A percentile compares a stretch with the other conserved stretches of the same genome.
phyloP scores from a whole-genome alignment of 805 yeast genomes.

The Torulaspora indica region DNA sequence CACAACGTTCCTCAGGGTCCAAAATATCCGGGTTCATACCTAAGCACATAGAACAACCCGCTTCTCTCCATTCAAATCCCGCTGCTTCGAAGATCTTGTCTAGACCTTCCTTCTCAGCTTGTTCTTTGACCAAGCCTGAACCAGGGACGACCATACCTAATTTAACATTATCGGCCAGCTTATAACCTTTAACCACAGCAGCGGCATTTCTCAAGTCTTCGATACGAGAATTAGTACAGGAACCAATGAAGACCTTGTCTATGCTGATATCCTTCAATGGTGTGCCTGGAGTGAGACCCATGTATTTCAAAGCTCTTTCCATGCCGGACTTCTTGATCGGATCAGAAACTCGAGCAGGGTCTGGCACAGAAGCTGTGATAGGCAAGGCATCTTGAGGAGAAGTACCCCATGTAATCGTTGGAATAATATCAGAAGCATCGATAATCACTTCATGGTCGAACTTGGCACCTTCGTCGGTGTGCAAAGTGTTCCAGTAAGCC shows the following conservation, averaged over 20 bases:
- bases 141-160: conserved; percentile 95
- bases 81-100: conserved; percentile 87
- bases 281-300: conserved; percentile 83
- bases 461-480: conserved; percentile 83
- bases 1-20: conserved; percentile 94
- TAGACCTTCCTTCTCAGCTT: conserved; percentile 93
- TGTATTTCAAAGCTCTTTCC: conserved; percentile 86
- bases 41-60: conserved; percentile 98
- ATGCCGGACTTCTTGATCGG: conserved; percentile 76
- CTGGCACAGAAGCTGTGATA: conserved; percentile 84
- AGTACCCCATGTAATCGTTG: conserved; percentile 99
- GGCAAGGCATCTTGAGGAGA: conserved; percentile 99
- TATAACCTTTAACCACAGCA: conserved; percentile 81
- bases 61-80: conserved; percentile 98
- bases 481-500: conserved; percentile 81
- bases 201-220: conserved; percentile 98
- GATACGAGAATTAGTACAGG: conserved; percentile 96
- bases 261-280: conserved; percentile 69
- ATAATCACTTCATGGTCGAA: conserved; percentile 82
- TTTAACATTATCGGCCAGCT: conserved; percentile 75
- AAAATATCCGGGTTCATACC: conserved; percentile 99
- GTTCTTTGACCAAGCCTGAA: conserved; percentile 87
- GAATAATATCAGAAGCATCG: conserved; percentile 78
- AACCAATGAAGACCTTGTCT: conserved; percentile 96
- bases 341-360: conserved; percentile 69